These are phyloP conservation scores for Aspergillus texensis DNA, from an alignment of 2,329 filamentous ascomycete species.

Conservation along the genomic window DNA sequence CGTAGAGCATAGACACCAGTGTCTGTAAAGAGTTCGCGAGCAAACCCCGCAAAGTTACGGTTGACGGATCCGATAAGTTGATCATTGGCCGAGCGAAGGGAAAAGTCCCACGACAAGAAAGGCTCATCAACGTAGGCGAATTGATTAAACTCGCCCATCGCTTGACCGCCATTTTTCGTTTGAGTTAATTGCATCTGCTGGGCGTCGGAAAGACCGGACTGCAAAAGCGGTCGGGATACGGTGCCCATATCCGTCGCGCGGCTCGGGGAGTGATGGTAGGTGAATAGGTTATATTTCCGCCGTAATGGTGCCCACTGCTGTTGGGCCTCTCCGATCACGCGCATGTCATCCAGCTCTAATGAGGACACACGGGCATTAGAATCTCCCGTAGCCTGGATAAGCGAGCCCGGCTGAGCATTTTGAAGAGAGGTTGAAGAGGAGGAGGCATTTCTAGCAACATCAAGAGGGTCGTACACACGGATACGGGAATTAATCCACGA, in stretches of 20 bases:
- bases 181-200: conserved; percentile 50
- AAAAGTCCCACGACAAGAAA: conserved; percentile 67
- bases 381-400: conserved; percentile 41
- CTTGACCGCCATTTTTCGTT: conserved; percentile 24
- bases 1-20: conserved; percentile 66
- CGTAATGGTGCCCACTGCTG: conserved; percentile 65
- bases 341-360: conserved; percentile 60
- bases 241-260: conserved; percentile 39
- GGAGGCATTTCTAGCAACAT: conserved; percentile 33
- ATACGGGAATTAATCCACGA: conserved; percentile 65
- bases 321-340: conserved; percentile 64
- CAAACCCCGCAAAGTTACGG: conserved; percentile 65
- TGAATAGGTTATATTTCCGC: conserved; percentile 67
- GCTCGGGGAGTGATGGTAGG: conserved; percentile 53
- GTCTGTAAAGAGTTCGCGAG: conserved; percentile 66
- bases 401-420: conserved; percentile 45
- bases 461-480: conserved; percentile 57
- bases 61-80: conserved; percentile 63
- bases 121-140: conserved; percentile 66
- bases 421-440: conserved; percentile 49
- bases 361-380: conserved; percentile 56
- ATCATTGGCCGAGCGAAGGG: conserved; percentile 54
- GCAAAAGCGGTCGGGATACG: conserved; percentile 45
- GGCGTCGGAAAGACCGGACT: conserved; percentile 52
- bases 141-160: conserved; percentile 55